phyloP scores from a whole-genome alignment of 805 yeast genomes.

The Hanseniaspora mollemarum region DNA sequence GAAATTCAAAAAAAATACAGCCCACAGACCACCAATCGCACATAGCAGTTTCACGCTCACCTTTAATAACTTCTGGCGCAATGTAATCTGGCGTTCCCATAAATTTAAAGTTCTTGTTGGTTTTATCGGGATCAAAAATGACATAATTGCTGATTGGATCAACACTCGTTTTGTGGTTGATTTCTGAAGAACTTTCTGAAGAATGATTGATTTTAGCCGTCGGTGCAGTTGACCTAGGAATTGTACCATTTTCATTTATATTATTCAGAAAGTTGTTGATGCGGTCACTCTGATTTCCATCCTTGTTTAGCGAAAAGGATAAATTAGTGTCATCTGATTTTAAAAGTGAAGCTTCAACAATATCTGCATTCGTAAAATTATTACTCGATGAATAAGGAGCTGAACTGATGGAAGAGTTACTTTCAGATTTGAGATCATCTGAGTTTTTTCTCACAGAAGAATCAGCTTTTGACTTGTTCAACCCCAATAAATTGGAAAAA shows the following conservation, averaged over 20 bases:
- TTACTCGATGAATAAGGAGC: not conserved
- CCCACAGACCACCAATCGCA: constrained; percentile 92
- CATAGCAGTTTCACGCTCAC: constrained; percentile 66
- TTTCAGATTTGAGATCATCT: constrained; percentile 1
- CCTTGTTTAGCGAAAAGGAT: not conserved
- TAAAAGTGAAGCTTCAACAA: constrained; percentile 1
- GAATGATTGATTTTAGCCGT: constrained; percentile 16
- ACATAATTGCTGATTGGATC: constrained; percentile 37
- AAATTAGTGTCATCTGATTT: not conserved
- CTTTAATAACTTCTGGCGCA: constrained; percentile 90
- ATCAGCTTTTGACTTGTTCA: not conserved
- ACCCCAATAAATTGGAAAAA: constrained; percentile 3
- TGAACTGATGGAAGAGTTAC: not conserved
- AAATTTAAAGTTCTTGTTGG: constrained; percentile 46
- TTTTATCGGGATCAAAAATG: constrained; percentile 59
- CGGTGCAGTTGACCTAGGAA: constrained; percentile 14
- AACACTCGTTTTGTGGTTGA: not conserved
- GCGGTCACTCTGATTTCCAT: not conserved
- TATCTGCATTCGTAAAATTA: not conserved
- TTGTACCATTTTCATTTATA: not conserved
- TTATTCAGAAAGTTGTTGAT: not conserved
- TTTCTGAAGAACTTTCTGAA: not conserved
- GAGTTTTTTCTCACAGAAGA: not conserved
- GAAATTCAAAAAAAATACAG: constrained; percentile 81
- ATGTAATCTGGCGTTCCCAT: constrained; percentile 97